Base-by-base conservation (phyloP, 164 flowering plant species). In the Hamamelis virginiana region DNA sequence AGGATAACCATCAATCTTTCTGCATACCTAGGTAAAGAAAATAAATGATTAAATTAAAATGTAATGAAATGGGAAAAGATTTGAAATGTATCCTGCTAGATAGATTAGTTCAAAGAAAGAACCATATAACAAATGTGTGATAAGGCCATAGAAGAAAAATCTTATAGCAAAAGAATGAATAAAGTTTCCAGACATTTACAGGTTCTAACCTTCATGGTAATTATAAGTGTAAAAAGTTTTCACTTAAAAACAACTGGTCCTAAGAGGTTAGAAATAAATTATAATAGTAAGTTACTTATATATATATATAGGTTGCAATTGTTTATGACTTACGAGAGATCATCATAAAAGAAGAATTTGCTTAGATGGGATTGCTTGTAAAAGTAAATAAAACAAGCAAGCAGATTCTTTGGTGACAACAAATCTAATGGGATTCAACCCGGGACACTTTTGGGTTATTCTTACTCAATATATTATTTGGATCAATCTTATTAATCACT, bases 1-100 rank as follows among this genome's bases (percentile, higher is more conserved):
- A 58, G 92, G 86, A 74, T 64, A 64, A 71, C 74, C 74, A 67
- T 89, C 97, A 59, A 91, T 91, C 77, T 70, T 85, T 74, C 69
- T 80, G 77, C 98, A 94, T 5, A 91, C 92, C 98, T 93, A 72
- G 69, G 57, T 73, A 50, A 59, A 27, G 33, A 44, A 18, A 66
- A 46, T 23, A 44, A 22, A 44, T 33, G 44, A 27, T 9, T 23
- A 27, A 15, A 9, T 56, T 19, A 60, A 22, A 18, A 33, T 2
- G 41, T 33, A 33, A 33, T 9, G 8, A 43, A 8, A 33, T 3
- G 43, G 43, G 64, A 43, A 61, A 41, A 57, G 4, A 53, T 57
- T 12, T 57, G 12, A 57, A 57, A 23, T 25, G 10, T 23, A 25
- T 25, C 16, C 10, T 12, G 23, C 15, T 4, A 57, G 18, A 23